phyloP scores from a whole-genome alignment of 345 rosid species.

The Erucastrum elatum region DNA sequence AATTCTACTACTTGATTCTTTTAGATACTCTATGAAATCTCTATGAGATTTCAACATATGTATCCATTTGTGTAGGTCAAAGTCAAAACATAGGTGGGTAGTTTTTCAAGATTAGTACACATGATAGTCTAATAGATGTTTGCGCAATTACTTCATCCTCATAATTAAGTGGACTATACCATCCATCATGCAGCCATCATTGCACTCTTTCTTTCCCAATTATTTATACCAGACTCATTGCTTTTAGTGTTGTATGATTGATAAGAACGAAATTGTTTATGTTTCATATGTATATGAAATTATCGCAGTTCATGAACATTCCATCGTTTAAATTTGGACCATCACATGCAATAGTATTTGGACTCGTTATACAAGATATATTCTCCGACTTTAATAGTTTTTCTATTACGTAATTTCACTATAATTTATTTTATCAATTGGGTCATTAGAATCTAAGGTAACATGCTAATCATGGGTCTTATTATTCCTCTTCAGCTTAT shows the following conservation, averaged over 20 bases:
- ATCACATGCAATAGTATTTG: conserved; percentile 40
- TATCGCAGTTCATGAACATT: conserved; percentile 28
- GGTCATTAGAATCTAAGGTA: conserved; percentile 45
- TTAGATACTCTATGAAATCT: conserved; percentile 27
- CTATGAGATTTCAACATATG: conserved; percentile 20
- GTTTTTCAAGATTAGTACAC: conserved; percentile 19
- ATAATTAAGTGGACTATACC: conserved; percentile 24
- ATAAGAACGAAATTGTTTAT: neutral
- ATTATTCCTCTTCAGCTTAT: conserved; percentile 35
- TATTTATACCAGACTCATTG: conserved; percentile 26
- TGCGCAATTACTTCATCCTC: conserved; percentile 12
- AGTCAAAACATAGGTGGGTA: conserved; percentile 23
- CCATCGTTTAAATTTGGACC: conserved; percentile 25
- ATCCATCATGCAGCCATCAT: conserved; percentile 32
- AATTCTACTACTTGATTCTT: conserved; percentile 36
- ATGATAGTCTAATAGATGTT: conserved; percentile 12
- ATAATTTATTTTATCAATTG: conserved; percentile 12
- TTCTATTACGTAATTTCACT: conserved; percentile 10
- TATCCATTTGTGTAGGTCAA: conserved; percentile 24
- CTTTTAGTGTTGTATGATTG: conserved; percentile 28
- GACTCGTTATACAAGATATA: conserved; percentile 28
- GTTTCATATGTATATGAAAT: conserved; percentile 15
- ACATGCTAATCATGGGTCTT: conserved; percentile 52
- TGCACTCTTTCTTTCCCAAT: conserved; percentile 16
- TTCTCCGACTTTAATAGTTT: conserved; percentile 29